Conservation (phyloP, 75 land plant species). For the Azolla pinnata region DNA sequence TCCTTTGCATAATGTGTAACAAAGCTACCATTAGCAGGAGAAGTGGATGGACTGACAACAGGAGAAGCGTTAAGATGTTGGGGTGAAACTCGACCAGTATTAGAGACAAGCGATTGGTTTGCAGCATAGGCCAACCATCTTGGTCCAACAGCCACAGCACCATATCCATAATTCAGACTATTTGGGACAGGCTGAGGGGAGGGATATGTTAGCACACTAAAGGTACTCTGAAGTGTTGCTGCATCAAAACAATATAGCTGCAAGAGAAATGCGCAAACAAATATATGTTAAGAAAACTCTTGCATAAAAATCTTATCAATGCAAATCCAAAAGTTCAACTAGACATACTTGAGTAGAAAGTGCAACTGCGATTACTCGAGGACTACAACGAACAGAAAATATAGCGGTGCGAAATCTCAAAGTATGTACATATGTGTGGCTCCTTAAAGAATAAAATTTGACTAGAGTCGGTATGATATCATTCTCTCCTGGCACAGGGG, state of each 20-base stretch:
- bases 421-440: conserved; percentile 58
- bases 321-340: not conserved
- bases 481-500: conserved; percentile 22
- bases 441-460: conserved; percentile 61
- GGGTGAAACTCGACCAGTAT: conserved; percentile 63
- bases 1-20: conserved; percentile 90
- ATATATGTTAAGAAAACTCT: too few species aligned
- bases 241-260: conserved; percentile 88
- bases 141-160: conserved; percentile 81
- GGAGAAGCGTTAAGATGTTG: conserved; percentile 66
- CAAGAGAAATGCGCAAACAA: conserved; percentile 9
- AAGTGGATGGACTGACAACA: conserved; percentile 58
- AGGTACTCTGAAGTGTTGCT: conserved; percentile 60
- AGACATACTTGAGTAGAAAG: conserved; percentile 65
- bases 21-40: conserved; percentile 58
- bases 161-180: conserved; percentile 49
- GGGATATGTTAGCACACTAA: conserved; percentile 78
- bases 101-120: conserved; percentile 42
- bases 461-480: conserved; percentile 50
- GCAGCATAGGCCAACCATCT: conserved; percentile 92
- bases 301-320: too few species aligned
- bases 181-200: conserved; percentile 24
- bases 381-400: conserved; percentile 67
- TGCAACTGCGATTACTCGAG: conserved; percentile 69
- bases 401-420: conserved; percentile 67